Conservation (phyloP, 371 early-diverging fungal genomes). For the Actinomortierella ambigua region DNA sequence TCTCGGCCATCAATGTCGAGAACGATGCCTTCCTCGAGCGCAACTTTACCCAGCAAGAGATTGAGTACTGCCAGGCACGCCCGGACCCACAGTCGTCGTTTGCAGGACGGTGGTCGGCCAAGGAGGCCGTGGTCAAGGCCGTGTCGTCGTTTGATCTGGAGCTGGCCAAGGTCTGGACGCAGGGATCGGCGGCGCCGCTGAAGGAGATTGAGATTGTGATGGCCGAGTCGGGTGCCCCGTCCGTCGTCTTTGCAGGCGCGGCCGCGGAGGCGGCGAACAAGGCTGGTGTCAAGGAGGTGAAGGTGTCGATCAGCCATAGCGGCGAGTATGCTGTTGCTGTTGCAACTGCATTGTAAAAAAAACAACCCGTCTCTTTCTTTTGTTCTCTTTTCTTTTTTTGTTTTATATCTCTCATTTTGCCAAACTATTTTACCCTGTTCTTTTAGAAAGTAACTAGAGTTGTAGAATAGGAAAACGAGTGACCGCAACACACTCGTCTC, state of each 20-base stretch:
- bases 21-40: slow-evolving; percentile 89
- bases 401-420: neutral
- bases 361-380: neutral
- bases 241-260: slow-evolving; percentile 86
- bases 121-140: slow-evolving; percentile 97
- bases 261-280: slow-evolving; percentile 72
- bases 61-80: slow-evolving; percentile 76
- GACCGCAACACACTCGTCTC: slow-evolving; percentile 1
- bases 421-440: slow-evolving; percentile 1
- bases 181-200: slow-evolving; percentile 88
- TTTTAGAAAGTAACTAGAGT: too few species aligned
- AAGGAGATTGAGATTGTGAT: slow-evolving; percentile 88
- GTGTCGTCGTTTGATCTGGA: slow-evolving; percentile 68
- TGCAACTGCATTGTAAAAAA: slow-evolving; percentile 55
- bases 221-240: slow-evolving; percentile 83
- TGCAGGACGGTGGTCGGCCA: slow-evolving; percentile 96
- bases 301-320: slow-evolving; percentile 93
- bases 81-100: slow-evolving; percentile 87
- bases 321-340: slow-evolving; percentile 93
- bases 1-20: slow-evolving; percentile 79
- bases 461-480: too few species aligned
- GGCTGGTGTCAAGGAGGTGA: slow-evolving; percentile 78
- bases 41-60: slow-evolving; percentile 88
- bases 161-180: slow-evolving; percentile 68
- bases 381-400: neutral